phyloP scores from a whole-genome alignment of 768 basidiomycete genomes.

The Mycena kentingensis region DNA sequence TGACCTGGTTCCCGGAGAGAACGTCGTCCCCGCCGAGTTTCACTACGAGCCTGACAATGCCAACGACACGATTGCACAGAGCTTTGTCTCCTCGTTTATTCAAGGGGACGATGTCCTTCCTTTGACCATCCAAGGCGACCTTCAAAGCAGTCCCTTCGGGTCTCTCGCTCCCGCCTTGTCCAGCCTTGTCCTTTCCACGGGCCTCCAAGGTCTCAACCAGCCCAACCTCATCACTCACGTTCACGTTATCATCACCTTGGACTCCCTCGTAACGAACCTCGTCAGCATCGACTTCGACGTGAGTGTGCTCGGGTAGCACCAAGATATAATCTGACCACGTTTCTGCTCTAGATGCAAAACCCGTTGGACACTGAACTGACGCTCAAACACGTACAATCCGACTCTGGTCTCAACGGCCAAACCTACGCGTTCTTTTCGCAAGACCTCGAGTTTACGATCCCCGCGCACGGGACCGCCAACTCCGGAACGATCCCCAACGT shows the following conservation, averaged over 20 bases:
- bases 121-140: slow-evolving; percentile 61
- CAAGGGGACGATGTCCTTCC: slow-evolving; percentile 50
- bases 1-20: slow-evolving; percentile 58
- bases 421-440: slow-evolving; percentile 62
- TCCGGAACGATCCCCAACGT: slow-evolving; percentile 63
- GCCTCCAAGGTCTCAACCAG: slow-evolving; percentile 56
- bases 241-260: slow-evolving; percentile 53
- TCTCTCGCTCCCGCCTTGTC: slow-evolving; percentile 59
- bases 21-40: slow-evolving; percentile 59
- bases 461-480: slow-evolving; percentile 59
- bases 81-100: slow-evolving; percentile 62
- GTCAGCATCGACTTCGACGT: slow-evolving; percentile 62
- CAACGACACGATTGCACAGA: slow-evolving; percentile 65
- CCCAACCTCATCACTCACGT: slow-evolving; percentile 61
- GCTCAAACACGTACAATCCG: slow-evolving; percentile 59
- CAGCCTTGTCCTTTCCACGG: slow-evolving; percentile 51
- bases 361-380: slow-evolving; percentile 59
- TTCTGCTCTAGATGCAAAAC: slow-evolving; percentile 52
- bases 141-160: slow-evolving; percentile 58
- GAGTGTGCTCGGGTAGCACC: slow-evolving; percentile 22
- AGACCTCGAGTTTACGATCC: slow-evolving; percentile 58
- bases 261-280: slow-evolving; percentile 49
- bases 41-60: slow-evolving; percentile 65
- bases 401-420: slow-evolving; percentile 51
- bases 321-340: slow-evolving; percentile 7